Evolutionary conservation across 2,329 filamentous ascomycete species (phyloP), one percentile per base, ranked within the genome.

Genomic region (Alternaria arborescens): DNA sequence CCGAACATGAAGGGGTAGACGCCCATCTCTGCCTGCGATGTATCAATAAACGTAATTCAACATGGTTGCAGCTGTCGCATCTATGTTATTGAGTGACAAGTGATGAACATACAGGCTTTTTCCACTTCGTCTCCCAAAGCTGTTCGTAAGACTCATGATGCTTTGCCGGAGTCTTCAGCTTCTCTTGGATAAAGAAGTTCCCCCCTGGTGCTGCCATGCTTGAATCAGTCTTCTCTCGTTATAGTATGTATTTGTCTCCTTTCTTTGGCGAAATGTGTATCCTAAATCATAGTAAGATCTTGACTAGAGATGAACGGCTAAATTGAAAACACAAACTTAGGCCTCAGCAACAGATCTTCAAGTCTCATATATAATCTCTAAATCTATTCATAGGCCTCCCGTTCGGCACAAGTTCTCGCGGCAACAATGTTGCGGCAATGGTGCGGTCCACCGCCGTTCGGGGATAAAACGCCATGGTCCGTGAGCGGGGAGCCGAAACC

Each of bases 1-100:
- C 88, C 87, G 77, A 93, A 91, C 81, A 93, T 91, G 82, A 93
- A 93, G 0, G 89, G 89, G 69, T 91, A 91, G 8, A 92, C 82
- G 58, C 87, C 84, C 78, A 88, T 88, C 36, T 76, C 70, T 38
- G 77, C 77, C 75, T 78, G 18, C 10, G 5, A 4, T 22, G 14
- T 26, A 20, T 52, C 22, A 53, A 51, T 24, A 14, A 8, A 16
- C 14, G 5, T 7, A 14, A 7, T 30, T 11, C 6, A 16, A 34
- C 12, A 12, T 20, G 5, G 8, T 55, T 42, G 26, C 16, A 20
- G 11, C n/a, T 16, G 30, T 32, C 22, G 14, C 28, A 12, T 55
- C n/a, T 48, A 30, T 14, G 26, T 22, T 18, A 22, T 22, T 12
- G 38, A 41, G 22, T 30, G 12, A 16, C 22, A 14, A 10, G 40